These are phyloP conservation scores for Dentipellis fragilis DNA, from an alignment of 768 basidiomycete genomes.

Conservation along the genomic window DNA sequence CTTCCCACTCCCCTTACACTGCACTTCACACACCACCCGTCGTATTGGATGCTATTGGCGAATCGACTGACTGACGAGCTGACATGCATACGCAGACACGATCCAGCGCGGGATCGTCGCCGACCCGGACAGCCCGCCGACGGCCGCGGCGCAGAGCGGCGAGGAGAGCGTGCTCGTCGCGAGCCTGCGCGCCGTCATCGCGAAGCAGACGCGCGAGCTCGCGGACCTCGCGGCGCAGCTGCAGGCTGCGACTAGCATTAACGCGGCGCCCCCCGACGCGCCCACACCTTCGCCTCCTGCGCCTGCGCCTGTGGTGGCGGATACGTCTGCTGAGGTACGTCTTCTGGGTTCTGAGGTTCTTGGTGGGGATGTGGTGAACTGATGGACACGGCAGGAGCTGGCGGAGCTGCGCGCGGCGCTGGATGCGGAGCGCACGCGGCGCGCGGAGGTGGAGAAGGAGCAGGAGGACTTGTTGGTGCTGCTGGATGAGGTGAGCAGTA, in stretches of 20 bases:
- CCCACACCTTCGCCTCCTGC: background rate
- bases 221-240: conserved; percentile 56
- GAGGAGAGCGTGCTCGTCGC: conserved; percentile 70
- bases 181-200: conserved; percentile 77
- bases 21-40: too few relatives aligned
- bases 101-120: conserved; percentile 63
- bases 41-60: too few relatives aligned
- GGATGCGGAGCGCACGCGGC: conserved; percentile 46
- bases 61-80: background rate
- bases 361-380: background rate
- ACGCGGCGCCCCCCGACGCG: background rate
- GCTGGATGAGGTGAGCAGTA: conserved; percentile 82
- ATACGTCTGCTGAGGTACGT: conserved; percentile 4
- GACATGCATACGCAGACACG: conserved; percentile 38
- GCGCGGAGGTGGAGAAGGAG: conserved; percentile 85
- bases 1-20: too few relatives aligned
- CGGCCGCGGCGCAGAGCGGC: conserved; percentile 49
- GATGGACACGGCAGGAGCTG: conserved; percentile 24
- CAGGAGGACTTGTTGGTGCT: conserved; percentile 93
- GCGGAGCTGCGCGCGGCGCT: conserved; percentile 45
- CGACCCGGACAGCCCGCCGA: conserved; percentile 56
- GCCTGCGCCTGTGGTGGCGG: background rate
- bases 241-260: too few relatives aligned
- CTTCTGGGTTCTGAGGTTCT: background rate
- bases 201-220: conserved; percentile 73